Percentiles rank a stretch among this genome's conserved stretches.
Evolutionary conservation across 805 yeast species (phyloP).

Genomic region (Myxozyma monticola): DNA sequence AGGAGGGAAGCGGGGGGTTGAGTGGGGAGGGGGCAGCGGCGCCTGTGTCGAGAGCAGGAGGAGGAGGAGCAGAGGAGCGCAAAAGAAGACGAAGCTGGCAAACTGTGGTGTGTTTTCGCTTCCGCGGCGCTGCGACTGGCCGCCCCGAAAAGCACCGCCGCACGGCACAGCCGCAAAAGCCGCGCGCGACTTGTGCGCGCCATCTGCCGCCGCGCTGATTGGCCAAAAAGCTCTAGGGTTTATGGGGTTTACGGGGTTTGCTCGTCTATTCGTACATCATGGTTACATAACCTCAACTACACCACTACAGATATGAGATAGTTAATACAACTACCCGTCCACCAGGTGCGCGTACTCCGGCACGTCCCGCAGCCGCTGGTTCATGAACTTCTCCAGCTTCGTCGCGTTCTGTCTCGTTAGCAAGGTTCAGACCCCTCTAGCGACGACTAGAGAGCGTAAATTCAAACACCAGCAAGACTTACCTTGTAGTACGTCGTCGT

Average conservation of each 20-base stretch:
- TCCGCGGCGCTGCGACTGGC: too few species aligned
- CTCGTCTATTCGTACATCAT: too few species aligned
- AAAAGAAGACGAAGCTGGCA: background rate
- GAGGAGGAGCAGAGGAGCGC: background rate
- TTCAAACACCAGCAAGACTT: background rate
- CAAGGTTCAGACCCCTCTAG: background rate
- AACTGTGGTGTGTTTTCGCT: background rate
- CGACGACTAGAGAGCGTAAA: too few species aligned
- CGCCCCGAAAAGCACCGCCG: too few species aligned
- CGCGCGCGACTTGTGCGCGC: background rate
- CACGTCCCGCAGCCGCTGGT: slow-evolving; percentile 74
- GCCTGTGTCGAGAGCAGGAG: background rate
- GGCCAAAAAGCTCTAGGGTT: background rate
- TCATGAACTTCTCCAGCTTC: slow-evolving; percentile 86
- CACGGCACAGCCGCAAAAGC: background rate
- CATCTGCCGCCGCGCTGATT: background rate
- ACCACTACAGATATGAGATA: too few species aligned
- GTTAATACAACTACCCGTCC: slow-evolving; percentile 44
- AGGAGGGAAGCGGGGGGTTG: background rate
- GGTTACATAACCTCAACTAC: too few species aligned
- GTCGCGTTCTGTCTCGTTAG: slow-evolving; percentile 61
- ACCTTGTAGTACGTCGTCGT: slow-evolving; percentile 85
- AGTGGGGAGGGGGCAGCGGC: slow-evolving; percentile 2
- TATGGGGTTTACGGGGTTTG: too few species aligned
- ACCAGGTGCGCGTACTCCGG: slow-evolving; percentile 87